Conservation (phyloP, 2,329 filamentous ascomycete species). For the Mycosphaerella arachidis region DNA sequence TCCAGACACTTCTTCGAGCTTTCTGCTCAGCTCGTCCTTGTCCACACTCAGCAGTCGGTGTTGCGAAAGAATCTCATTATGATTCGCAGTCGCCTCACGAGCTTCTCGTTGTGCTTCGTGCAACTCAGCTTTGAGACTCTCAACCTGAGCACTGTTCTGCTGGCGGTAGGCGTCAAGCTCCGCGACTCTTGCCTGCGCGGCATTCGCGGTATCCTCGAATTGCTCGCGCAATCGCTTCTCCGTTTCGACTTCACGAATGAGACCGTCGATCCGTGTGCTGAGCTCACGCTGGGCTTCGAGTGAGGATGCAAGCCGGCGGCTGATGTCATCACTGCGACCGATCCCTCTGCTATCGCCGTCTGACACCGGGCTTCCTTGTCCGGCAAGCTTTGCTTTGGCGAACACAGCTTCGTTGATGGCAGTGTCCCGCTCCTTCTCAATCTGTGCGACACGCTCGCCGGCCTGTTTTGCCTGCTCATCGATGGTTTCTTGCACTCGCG, state of each 20-base stretch:
- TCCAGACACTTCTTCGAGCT: constrained; percentile 63
- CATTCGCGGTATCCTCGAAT: constrained; percentile 80
- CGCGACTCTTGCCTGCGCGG: constrained; percentile 74
- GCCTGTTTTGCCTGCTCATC: constrained; percentile 82
- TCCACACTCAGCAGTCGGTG: constrained; percentile 77
- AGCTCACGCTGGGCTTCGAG: constrained; percentile 75
- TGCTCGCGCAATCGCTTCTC: constrained; percentile 77
- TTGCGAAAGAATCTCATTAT: constrained; percentile 70
- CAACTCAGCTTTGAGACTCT: constrained; percentile 78
- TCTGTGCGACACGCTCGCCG: constrained; percentile 84
- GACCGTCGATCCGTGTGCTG: constrained; percentile 67
- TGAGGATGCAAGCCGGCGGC: constrained; percentile 75
- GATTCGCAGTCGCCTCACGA: constrained; percentile 73
- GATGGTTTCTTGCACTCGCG: constrained; percentile 83
- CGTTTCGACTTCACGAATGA: constrained; percentile 67
- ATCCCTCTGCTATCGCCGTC: constrained; percentile 50
- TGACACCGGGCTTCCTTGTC: constrained; percentile 57
- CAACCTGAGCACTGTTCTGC: constrained; percentile 76
- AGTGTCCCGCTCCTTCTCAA: constrained; percentile 88
- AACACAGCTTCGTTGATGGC: constrained; percentile 95
- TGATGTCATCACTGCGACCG: constrained; percentile 69
- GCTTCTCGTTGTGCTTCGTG: constrained; percentile 73
- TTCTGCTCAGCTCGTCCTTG: constrained; percentile 69
- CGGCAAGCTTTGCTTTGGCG: constrained; percentile 86
- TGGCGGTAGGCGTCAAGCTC: constrained; percentile 83